Evolutionary conservation across 257 asterid genomes (phyloP), one percentile per base, ranked within the genome.

Genomic region (Solanum ossicruentum): DNA sequence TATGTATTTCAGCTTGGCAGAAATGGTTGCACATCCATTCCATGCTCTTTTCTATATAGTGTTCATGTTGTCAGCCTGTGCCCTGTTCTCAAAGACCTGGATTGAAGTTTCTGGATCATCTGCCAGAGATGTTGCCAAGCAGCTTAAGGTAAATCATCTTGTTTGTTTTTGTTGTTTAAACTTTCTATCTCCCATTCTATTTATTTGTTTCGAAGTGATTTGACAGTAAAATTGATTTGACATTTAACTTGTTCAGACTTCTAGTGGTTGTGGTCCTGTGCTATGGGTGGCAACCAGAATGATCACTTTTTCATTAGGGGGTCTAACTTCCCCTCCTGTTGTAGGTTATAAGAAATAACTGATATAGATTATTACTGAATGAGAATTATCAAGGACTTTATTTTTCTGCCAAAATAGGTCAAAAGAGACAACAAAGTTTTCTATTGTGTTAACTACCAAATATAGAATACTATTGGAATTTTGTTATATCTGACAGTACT

Each of bases 51-150:
- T 91, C 89, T 93, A 93, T 43, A 84, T 91, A 16, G 86, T 86
- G 57, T 93, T 93, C 89, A 92, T 93, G 97, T 92, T 92, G 13
- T 84, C 95, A 41, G 94, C 97, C 0, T 92, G 97, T 75, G 95
- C 97, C 65, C 87, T 93, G 61, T 91, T 93, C 90, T 91, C 97
- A 67, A 92, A 93, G 85, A 90, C 94, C 8, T 92, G 97, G 95
- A 92, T 93, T 86, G 94, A 90, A 88, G 95, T 93, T 49, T 93
- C 97, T 57, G 95, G 97, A 81, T 93, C 94, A 55, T 93, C 97
- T 12, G 93, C 95, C 79, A 92, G 85, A 84, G 95, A 92, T 87
- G 94, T 93, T 13, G 93, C 97, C 85, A 92, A 92, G 86, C 95
- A 93, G 88, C 94, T 93, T 45, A 92, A 92, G 95, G 97, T 88